Base-by-base conservation (phyloP, 805 yeast genomes). In the Dipodascus geniculatus region DNA sequence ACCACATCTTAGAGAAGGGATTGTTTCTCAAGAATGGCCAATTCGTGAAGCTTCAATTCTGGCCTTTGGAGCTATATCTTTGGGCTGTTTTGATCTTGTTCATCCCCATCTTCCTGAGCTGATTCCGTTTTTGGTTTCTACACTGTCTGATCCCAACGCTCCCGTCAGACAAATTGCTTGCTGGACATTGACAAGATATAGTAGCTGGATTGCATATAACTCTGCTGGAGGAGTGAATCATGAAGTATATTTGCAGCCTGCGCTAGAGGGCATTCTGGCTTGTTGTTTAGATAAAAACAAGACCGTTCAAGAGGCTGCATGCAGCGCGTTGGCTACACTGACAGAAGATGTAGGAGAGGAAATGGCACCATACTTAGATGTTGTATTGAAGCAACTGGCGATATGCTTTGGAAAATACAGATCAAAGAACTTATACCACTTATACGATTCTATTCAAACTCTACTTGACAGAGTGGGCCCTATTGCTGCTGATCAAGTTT, bases 251-350 rank as follows among this genome's bases (percentile, higher is more conserved):
- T 83, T 86, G 64, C 72, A 77, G 54, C 93, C 93, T 3, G 87
- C 93, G 0, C 75, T 93, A 55, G 82, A 85, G 61, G 79, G 93
- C 1, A 76, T 93, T 50, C 76, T 93, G 65, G 71, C 67, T 51
- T 85, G 93, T 68, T 81, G 87, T 22, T 71, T 88, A 60, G 98
- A 93, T 66, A 75, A 73, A 51, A 88, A 87, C 71, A 89, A 90
- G 65, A 85, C 85, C 54, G 99, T 91, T n/a, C 99, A 93, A 70
- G 91, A 89, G 63, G 85, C 96, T 54, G 96, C 96, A 1, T 87
- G 96, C 60, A 80, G 89, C 38, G 86, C 96, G 9, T 76, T 91
- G 48, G 84, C 96, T 0, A 82, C 82, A 54, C 85, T 90, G 57
- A 81, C 90, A 44, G 97, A 90, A 62, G 79, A 76, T 55, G 77